Conservation (phyloP, 768 basidiomycete genomes). For the Lepiota brunneoincarnata region DNA sequence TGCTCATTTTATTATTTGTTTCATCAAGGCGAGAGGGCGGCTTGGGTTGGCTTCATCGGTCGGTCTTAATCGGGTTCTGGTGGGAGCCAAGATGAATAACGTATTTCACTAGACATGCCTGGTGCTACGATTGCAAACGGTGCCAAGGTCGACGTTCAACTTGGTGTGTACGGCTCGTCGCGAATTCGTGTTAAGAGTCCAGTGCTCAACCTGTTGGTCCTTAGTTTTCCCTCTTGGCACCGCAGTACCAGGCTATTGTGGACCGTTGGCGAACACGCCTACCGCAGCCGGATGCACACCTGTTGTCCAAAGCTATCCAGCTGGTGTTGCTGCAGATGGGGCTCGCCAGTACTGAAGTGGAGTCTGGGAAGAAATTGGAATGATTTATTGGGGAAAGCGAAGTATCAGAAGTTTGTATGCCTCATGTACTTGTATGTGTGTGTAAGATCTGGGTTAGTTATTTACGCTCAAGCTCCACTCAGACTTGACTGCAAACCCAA, state of each 20-base stretch:
- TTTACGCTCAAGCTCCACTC: constrained; percentile 4
- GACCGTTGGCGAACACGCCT: neutral
- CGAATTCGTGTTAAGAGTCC: too few species aligned
- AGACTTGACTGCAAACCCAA: constrained; percentile 17
- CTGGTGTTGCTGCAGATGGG: too few species aligned
- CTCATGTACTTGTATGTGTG: too few species aligned
- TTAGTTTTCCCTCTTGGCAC: neutral
- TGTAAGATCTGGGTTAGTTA: too few species aligned
- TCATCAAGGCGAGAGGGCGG: neutral
- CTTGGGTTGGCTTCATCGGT: neutral
- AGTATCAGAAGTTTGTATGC: too few species aligned
- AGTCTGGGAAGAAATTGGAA: too few species aligned
- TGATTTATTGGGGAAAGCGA: too few species aligned
- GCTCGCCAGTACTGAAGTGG: too few species aligned
- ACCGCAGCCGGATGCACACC: neutral
- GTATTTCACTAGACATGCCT: neutral
- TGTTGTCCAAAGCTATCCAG: too few species aligned
- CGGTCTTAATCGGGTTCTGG: neutral
- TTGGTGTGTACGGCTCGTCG: neutral
- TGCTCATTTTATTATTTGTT: too few species aligned
- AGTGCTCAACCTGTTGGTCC: neutral
- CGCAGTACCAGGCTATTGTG: neutral
- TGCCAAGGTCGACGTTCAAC: neutral
- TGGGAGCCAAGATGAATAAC: neutral
- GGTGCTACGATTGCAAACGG: neutral